Percentiles rank a stretch among this genome's conserved stretches.
phyloP scores from a whole-genome alignment of 768 basidiomycete species.

The Lentinula lateritia region DNA sequence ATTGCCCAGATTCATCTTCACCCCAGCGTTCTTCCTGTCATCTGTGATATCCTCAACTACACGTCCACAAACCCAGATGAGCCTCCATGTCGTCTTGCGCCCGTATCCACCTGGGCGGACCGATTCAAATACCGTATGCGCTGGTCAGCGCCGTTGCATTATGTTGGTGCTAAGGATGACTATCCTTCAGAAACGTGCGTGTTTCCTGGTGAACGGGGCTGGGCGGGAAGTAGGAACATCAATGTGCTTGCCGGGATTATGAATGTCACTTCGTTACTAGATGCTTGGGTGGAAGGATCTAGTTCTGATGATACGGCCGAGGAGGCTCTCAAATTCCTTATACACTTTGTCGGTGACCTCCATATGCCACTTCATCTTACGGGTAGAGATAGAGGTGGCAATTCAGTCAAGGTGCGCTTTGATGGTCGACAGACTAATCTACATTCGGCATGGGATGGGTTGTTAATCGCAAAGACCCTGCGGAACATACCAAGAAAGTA shows the following conservation, averaged over 20 bases:
- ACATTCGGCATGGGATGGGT: constrained; percentile 83
- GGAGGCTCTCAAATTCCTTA: constrained; percentile 86
- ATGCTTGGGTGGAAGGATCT: constrained; percentile 35
- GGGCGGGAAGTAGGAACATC: constrained; percentile 47
- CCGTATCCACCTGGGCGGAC: constrained; percentile 90
- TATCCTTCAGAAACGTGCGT: constrained; percentile 69
- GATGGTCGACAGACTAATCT: constrained; percentile 71
- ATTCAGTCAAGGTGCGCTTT: constrained; percentile 69
- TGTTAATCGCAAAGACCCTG: constrained; percentile 78
- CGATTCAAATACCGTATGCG: constrained; percentile 52
- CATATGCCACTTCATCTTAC: constrained; percentile 93
- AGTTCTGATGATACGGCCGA: constrained; percentile 37
- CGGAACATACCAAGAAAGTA: constrained; percentile 75
- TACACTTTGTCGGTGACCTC: constrained; percentile 92
- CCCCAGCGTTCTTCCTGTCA: constrained; percentile 55
- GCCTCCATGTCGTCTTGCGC: constrained; percentile 72
- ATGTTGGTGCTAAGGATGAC: constrained; percentile 69
- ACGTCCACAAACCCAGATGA: constrained; percentile 24
- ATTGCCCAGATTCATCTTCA: constrained; percentile 91
- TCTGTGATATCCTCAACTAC: constrained; percentile 68
- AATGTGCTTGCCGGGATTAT: constrained; percentile 78
- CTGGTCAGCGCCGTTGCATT: constrained; percentile 75
- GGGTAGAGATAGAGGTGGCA: constrained; percentile 85
- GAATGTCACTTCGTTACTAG: constrained; percentile 67
- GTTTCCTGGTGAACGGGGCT: constrained; percentile 74